Conservation (phyloP, 2,329 filamentous ascomycete genomes). For the Trichoderma cornu-damae region DNA sequence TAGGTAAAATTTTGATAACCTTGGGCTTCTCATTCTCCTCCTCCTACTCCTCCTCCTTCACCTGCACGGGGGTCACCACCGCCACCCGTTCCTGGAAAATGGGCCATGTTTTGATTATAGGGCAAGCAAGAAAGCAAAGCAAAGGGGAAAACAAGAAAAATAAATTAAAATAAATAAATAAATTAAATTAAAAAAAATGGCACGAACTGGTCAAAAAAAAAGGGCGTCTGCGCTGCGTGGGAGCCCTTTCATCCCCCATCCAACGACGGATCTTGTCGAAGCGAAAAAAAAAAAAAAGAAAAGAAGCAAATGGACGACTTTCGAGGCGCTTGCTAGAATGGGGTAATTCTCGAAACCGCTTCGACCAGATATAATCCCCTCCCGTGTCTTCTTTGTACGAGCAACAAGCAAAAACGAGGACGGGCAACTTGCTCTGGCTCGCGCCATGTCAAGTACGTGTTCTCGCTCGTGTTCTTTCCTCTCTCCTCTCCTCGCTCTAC, state of each 20-base stretch:
- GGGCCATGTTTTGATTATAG: neutral
- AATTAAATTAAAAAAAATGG: too few species aligned
- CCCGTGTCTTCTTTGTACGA: too few species aligned
- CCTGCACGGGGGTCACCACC: constrained; percentile 10
- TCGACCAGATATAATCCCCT: neutral
- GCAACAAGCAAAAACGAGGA: neutral
- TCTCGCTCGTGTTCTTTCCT: neutral
- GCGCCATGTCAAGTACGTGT: constrained; percentile 9
- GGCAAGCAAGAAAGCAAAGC: too few species aligned
- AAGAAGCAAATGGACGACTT: neutral
- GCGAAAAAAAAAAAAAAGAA: neutral
- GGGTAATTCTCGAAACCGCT: constrained; percentile 5
- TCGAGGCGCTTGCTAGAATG: constrained; percentile 7
- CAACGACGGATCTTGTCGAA: constrained; percentile 1
- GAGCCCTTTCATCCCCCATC: neutral
- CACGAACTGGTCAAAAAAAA: neutral
- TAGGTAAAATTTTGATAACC: too few species aligned
- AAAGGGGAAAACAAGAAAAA: too few species aligned
- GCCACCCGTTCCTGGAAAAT: neutral
- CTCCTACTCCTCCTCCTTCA: neutral
- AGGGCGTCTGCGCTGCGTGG: neutral
- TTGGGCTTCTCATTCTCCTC: neutral
- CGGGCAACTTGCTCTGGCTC: neutral
- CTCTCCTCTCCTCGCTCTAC: neutral
- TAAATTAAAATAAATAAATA: too few species aligned